Conservation (phyloP, 2,329 filamentous ascomycete species). For the Aureobasidium musti region DNA sequence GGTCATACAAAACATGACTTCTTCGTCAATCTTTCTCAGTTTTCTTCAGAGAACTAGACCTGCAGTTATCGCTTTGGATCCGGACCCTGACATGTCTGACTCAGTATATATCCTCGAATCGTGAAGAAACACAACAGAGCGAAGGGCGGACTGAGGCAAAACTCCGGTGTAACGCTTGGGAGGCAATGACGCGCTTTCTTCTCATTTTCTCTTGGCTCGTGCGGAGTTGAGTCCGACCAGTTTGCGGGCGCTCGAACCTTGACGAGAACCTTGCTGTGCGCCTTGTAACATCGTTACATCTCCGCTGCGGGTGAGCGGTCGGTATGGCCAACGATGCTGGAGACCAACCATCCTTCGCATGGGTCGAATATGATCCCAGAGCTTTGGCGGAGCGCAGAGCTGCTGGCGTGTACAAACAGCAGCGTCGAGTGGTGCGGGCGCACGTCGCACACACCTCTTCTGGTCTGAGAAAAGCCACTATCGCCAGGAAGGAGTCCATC, state of each 20-base stretch:
- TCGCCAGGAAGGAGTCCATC: conserved; percentile 31
- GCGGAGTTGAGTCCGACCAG: no score
- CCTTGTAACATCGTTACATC: background rate
- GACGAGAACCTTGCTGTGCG: background rate
- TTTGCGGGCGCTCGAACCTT: background rate
- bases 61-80: no score
- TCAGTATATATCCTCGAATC: no score
- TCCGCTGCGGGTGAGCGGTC: background rate
- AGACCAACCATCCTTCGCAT: background rate
- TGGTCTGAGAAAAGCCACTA: conserved; percentile 33
- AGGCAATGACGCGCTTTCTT: no score
- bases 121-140: no score
- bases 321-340: background rate
- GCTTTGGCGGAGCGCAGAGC: conserved; percentile 2
- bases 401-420: background rate
- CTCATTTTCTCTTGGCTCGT: no score
- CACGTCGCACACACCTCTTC: conserved; percentile 30
- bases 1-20: no score
- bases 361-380: conserved; percentile 21
- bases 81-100: no score
- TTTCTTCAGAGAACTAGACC: no score
- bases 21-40: no score
- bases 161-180: no score
- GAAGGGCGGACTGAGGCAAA: no score
- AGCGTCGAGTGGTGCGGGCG: conserved; percentile 14